Evolutionary conservation across 2,329 filamentous ascomycete species (phyloP).

Genomic region (Venturia pyrina): DNA sequence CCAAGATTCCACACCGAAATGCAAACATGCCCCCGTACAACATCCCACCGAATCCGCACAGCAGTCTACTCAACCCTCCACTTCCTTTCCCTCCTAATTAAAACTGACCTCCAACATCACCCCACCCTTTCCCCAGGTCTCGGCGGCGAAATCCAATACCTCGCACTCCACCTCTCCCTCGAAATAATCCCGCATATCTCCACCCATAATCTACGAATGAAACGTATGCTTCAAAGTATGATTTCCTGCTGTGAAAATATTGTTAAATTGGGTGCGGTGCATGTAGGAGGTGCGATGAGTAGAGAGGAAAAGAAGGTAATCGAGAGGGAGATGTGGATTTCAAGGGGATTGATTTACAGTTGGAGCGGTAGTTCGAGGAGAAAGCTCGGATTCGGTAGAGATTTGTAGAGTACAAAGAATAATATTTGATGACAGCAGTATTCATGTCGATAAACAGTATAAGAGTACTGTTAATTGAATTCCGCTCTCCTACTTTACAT

Average conservation of each 20-base stretch:
- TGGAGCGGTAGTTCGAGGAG: neutral
- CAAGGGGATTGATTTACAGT: neutral
- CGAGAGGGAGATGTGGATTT: neutral
- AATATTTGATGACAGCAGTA: no score
- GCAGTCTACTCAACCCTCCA: neutral
- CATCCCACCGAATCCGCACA: neutral
- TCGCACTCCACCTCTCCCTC: neutral
- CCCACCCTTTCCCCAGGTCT: neutral
- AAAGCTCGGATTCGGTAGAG: neutral
- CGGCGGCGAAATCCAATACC: neutral
- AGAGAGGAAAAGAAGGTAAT: neutral
- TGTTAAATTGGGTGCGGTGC: neutral
- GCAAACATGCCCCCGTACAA: neutral
- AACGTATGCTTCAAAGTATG: neutral
- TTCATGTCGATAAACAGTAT: no score
- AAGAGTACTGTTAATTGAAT: no score
- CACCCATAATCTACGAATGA: neutral
- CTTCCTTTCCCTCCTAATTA: neutral
- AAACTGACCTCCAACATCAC: neutral
- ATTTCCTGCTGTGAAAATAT: neutral
- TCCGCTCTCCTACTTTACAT: no score
- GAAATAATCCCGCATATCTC: neutral
- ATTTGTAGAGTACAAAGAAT: no score
- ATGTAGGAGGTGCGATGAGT: neutral
- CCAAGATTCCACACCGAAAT: neutral